Conservation (phyloP, 1,284 basidiomycete species). For the Rhodotorula sp. region DNA sequence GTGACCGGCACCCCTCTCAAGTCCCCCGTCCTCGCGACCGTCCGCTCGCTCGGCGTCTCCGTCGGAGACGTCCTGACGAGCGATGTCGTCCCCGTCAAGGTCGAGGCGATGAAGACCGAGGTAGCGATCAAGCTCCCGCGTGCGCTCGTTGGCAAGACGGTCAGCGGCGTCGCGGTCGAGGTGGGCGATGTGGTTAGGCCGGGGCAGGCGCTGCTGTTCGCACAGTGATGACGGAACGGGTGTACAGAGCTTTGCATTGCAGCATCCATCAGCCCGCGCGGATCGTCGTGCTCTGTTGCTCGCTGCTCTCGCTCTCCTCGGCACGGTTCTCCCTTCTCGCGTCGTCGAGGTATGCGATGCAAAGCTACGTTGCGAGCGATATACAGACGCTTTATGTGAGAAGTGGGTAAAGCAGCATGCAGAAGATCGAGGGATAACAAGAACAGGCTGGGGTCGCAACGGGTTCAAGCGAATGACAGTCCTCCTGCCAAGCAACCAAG, state of each 20-base stretch:
- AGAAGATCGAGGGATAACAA: no score
- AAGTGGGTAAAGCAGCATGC: no score
- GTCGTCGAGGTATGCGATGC: no score
- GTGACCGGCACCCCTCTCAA: slow-evolving; percentile 29
- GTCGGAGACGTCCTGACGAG: slow-evolving; percentile 21
- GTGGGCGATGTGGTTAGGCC: slow-evolving; percentile 29
- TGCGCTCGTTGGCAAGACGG: slow-evolving; percentile 19
- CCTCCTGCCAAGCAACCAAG: no score
- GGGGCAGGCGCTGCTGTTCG: slow-evolving; percentile 20
- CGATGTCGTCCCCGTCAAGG: slow-evolving; percentile 53
- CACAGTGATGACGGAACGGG: neutral
- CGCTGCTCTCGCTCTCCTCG: neutral
- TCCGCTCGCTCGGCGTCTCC: slow-evolving; percentile 22
- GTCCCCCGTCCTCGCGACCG: slow-evolving; percentile 24
- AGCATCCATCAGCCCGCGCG: neutral
- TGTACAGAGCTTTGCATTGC: neutral
- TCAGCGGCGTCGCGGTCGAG: slow-evolving; percentile 11
- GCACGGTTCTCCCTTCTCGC: no score
- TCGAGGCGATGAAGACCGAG: slow-evolving; percentile 62
- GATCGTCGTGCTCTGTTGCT: neutral
- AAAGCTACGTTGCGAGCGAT: no score
- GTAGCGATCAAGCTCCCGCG: slow-evolving; percentile 54
- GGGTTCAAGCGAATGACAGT: no score
- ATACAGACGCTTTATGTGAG: no score
- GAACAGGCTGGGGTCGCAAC: no score